phyloP scores from a whole-genome alignment of 768 basidiomycete genomes.

The Mycena albidolilacea region DNA sequence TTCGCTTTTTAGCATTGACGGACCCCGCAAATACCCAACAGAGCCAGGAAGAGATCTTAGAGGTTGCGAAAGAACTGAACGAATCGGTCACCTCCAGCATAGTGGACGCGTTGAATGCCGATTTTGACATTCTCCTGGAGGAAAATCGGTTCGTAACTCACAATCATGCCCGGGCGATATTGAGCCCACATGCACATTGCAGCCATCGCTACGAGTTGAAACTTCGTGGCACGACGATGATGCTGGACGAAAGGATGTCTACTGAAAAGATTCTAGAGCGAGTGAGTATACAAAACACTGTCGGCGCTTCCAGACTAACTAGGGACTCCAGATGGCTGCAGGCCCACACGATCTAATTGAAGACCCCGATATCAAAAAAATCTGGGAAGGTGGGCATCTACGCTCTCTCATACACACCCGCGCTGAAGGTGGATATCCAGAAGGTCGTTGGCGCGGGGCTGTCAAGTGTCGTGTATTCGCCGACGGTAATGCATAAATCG shows the following conservation, averaged over 20 bases:
- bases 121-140: background rate
- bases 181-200: no score
- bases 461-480: slow-evolving; percentile 43
- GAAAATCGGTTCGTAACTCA: background rate
- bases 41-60: background rate
- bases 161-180: no score
- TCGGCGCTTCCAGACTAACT: background rate
- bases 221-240: background rate
- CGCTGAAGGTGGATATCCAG: slow-evolving; percentile 42
- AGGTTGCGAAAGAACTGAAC: background rate
- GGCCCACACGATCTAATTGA: background rate
- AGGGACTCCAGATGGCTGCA: background rate
- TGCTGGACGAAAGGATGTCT: background rate
- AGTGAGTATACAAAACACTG: background rate
- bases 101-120: background rate
- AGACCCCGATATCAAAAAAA: background rate
- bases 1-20: background rate
- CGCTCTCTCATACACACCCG: background rate
- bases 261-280: background rate
- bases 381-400: slow-evolving; percentile 39
- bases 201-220: background rate
- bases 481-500: slow-evolving; percentile 36
- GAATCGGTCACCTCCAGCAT: background rate
- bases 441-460: background rate
- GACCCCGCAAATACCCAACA: background rate